Percentiles rank a stretch among this genome's conserved stretches.
Conservation (phyloP, 1,139 yeast species). For the Nakaseomyces glabratus region DNA sequence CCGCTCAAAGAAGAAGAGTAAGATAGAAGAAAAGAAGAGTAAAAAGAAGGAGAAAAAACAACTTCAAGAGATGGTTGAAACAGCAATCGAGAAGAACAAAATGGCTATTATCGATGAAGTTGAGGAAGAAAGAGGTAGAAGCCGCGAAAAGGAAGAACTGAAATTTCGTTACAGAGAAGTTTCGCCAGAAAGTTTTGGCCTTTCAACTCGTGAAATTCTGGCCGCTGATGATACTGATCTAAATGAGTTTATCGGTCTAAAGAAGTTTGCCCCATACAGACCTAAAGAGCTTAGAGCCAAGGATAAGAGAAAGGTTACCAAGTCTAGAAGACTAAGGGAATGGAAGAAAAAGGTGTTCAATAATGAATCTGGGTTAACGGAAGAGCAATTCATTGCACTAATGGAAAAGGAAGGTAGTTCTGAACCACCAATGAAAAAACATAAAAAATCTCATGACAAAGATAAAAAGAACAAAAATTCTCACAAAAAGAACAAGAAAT, state of each 20-base stretch:
- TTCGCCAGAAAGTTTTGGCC: constrained; percentile 88
- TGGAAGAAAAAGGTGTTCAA: constrained; percentile 85
- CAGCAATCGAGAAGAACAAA: constrained; percentile 53
- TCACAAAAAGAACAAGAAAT: constrained; percentile 5
- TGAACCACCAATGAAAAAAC: constrained; percentile 1
- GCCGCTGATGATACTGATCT: constrained; percentile 82
- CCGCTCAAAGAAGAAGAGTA: constrained; percentile 37
- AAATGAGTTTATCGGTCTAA: constrained; percentile 76
- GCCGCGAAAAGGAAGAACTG: constrained; percentile 36
- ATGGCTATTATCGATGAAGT: constrained; percentile 48
- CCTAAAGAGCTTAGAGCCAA: constrained; percentile 61
- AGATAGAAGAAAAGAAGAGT: constrained; percentile 51
- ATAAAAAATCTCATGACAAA: constrained; percentile 4
- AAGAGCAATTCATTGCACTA: constrained; percentile 4
- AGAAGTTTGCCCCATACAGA: constrained; percentile 90
- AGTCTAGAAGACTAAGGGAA: constrained; percentile 71
- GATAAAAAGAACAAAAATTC: constrained; percentile 4
- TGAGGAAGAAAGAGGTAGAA: constrained; percentile 44
- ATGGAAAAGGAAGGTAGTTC: constrained; percentile 4
- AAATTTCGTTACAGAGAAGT: constrained; percentile 86
- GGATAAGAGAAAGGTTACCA: constrained; percentile 78
- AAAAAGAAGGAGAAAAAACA: constrained; percentile 55
- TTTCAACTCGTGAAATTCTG: constrained; percentile 76
- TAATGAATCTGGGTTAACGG: constrained; percentile 48
- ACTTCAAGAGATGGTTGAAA: constrained; percentile 59